Conservation (phyloP, 805 yeast species). For the Hanseniaspora meyeri region DNA sequence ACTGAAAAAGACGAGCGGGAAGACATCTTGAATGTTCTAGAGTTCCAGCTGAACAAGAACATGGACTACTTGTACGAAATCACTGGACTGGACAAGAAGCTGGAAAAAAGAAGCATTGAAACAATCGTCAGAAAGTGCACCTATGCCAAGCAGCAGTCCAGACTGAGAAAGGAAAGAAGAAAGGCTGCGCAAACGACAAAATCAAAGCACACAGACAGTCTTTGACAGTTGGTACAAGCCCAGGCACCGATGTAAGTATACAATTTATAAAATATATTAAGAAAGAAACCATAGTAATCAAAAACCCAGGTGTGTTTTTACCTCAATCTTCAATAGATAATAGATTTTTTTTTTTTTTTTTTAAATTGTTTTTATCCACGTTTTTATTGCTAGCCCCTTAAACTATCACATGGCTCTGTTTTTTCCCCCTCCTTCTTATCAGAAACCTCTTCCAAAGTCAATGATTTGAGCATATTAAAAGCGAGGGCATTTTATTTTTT, state of each 20-base stretch:
- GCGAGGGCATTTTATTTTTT: too few relatives aligned
- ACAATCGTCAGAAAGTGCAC: conserved; percentile 70
- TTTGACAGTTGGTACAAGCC: not conserved
- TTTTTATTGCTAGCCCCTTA: not conserved
- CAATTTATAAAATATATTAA: too few relatives aligned
- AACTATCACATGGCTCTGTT: too few relatives aligned
- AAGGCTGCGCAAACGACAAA: conserved; percentile 3
- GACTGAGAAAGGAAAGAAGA: conserved; percentile 57
- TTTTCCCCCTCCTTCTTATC: not conserved
- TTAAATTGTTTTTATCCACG: not conserved
- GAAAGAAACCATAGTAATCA: too few relatives aligned
- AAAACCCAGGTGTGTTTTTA: too few relatives aligned
- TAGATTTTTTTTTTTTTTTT: not conserved
- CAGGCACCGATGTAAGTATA: not conserved
- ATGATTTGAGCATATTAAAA: not conserved
- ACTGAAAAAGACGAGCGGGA: conserved; percentile 45
- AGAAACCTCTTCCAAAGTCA: not conserved
- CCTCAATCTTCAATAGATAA: not conserved
- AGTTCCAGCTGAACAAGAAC: conserved; percentile 34
- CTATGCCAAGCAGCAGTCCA: conserved; percentile 66
- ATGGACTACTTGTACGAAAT: conserved; percentile 40
- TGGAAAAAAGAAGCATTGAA: conserved; percentile 43
- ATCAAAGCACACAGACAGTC: not conserved
- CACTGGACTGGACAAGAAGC: not conserved
- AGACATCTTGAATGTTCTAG: conserved; percentile 37